Percentiles rank a stretch among this genome's conserved stretches.
Conservation (phyloP, 2,329 filamentous ascomycete species). For the Ilyonectria destructans region DNA sequence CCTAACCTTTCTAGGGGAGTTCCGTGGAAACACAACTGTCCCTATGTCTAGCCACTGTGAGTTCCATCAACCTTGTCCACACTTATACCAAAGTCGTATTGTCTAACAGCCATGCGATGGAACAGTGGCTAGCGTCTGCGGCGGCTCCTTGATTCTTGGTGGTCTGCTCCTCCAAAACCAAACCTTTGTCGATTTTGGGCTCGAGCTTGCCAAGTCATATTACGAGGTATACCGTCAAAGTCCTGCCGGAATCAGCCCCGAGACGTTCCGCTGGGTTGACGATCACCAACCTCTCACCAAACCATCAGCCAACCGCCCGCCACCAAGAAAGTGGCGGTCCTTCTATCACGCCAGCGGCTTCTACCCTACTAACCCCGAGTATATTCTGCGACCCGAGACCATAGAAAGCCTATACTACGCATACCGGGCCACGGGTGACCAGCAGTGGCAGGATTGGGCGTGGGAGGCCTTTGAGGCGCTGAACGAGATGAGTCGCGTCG, state of each 20-base stretch:
- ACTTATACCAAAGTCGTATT: background rate
- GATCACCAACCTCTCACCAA: slow-evolving; percentile 32
- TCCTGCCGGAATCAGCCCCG: slow-evolving; percentile 35
- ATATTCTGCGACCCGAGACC: slow-evolving; percentile 39
- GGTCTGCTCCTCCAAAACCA: slow-evolving; percentile 34
- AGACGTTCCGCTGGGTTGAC: slow-evolving; percentile 42
- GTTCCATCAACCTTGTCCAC: background rate
- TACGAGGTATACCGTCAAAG: slow-evolving; percentile 41
- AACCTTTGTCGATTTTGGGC: slow-evolving; percentile 33
- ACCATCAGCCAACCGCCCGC: slow-evolving; percentile 24
- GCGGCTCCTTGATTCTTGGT: slow-evolving; percentile 32
- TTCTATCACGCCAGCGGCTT: slow-evolving; percentile 39
- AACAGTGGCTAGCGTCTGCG: slow-evolving; percentile 61
- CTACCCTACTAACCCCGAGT: slow-evolving; percentile 31
- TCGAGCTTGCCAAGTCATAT: slow-evolving; percentile 31
- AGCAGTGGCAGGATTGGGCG: slow-evolving; percentile 36
- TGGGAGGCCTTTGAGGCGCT: slow-evolving; percentile 38
- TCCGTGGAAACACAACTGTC: slow-evolving; percentile 31
- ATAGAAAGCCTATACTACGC: slow-evolving; percentile 42
- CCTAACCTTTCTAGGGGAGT: slow-evolving; percentile 32
- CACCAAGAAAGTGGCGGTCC: slow-evolving; percentile 52
- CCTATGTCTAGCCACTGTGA: slow-evolving; percentile 32
- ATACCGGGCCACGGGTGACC: slow-evolving; percentile 37
- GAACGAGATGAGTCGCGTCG: slow-evolving; percentile 24
- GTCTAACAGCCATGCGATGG: slow-evolving; percentile 7